These are phyloP conservation scores for Brettanomyces nanus DNA, from an alignment of 805 yeast species.

Conservation along the genomic window DNA sequence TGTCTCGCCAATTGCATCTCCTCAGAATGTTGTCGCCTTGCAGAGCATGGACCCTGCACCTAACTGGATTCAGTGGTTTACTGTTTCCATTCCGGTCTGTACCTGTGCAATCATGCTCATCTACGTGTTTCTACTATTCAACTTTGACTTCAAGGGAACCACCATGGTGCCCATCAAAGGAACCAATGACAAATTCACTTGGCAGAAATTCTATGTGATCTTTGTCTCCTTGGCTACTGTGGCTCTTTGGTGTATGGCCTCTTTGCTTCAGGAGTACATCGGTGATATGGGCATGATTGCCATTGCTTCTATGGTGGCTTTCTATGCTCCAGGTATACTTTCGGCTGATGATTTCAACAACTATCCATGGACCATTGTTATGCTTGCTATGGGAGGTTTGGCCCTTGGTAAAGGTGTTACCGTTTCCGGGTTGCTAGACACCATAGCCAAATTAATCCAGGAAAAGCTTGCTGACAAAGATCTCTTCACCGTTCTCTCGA, in stretches of 20 bases:
- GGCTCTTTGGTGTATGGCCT: constrained; percentile 82
- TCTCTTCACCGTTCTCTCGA: constrained; percentile 61
- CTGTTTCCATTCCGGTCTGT: constrained; percentile 76
- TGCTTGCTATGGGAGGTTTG: constrained; percentile 96
- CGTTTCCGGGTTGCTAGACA: constrained; percentile 74
- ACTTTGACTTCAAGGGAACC: constrained; percentile 41
- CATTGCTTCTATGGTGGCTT: constrained; percentile 77
- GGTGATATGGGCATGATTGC: constrained; percentile 99
- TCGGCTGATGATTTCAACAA: constrained; percentile 90
- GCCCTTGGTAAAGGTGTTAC: constrained; percentile 94
- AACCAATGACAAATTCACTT: constrained; percentile 57
- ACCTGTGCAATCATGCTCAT: constrained; percentile 51
- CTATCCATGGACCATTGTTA: constrained; percentile 93
- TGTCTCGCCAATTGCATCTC: constrained; percentile 96
- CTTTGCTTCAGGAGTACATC: constrained; percentile 57
- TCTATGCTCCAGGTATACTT: constrained; percentile 84
- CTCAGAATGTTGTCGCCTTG: constrained; percentile 88
- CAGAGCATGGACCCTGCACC: constrained; percentile 80
- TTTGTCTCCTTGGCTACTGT: constrained; percentile 66
- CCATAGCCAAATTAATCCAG: constrained; percentile 69
- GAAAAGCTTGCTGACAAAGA: constrained; percentile 56
- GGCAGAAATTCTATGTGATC: constrained; percentile 68
- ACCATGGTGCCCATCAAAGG: constrained; percentile 54
- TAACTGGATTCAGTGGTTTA: constrained; percentile 92
- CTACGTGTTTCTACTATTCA: constrained; percentile 64